Evolutionary conservation across 768 basidiomycete species (phyloP).

Genomic region (Mycena rosella): DNA sequence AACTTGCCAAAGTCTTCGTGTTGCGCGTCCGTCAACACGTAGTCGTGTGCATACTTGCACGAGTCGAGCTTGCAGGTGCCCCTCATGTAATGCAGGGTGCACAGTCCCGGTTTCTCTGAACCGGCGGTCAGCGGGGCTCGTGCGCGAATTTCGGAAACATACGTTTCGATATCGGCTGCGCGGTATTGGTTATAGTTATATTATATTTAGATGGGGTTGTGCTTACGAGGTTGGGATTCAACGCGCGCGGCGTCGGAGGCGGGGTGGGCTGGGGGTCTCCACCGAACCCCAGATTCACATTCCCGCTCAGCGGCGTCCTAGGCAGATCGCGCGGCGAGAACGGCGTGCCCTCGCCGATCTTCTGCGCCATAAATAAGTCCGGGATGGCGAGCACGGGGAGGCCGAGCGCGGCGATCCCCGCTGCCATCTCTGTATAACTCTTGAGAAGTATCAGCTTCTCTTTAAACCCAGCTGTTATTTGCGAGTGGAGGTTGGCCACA

Average conservation of each 20-base stretch:
- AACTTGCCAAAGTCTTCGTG: conserved; percentile 20
- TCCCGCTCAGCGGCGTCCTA: conserved; percentile 21
- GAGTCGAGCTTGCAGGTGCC: conserved; percentile 22
- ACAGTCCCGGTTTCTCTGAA: conserved; percentile 26
- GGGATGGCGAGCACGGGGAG: conserved; percentile 68
- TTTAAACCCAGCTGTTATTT: conserved; percentile 73
- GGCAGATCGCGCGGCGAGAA: conserved; percentile 18
- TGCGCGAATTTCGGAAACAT: background rate
- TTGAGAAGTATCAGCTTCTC: conserved; percentile 75
- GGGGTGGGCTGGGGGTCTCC: no score
- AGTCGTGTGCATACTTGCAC: conserved; percentile 33
- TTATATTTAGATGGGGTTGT: background rate
- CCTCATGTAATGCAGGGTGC: conserved; percentile 32
- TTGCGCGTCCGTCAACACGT: conserved; percentile 29
- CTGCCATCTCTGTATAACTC: conserved; percentile 73
- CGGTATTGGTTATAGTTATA: background rate
- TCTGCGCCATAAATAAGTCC: conserved; percentile 71
- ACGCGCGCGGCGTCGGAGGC: background rate
- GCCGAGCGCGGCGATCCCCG: conserved; percentile 66
- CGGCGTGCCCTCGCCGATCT: conserved; percentile 49
- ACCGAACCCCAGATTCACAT: conserved; percentile 21
- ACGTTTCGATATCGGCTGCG: conserved; percentile 28
- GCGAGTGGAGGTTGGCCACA: conserved; percentile 70
- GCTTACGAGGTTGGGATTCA: conserved; percentile 24
- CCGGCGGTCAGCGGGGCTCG: background rate